Percentiles rank a stretch among this genome's conserved stretches.
phyloP scores from a whole-genome alignment of 208 protist genomes.

The Ichthyophonus hoferi region DNA sequence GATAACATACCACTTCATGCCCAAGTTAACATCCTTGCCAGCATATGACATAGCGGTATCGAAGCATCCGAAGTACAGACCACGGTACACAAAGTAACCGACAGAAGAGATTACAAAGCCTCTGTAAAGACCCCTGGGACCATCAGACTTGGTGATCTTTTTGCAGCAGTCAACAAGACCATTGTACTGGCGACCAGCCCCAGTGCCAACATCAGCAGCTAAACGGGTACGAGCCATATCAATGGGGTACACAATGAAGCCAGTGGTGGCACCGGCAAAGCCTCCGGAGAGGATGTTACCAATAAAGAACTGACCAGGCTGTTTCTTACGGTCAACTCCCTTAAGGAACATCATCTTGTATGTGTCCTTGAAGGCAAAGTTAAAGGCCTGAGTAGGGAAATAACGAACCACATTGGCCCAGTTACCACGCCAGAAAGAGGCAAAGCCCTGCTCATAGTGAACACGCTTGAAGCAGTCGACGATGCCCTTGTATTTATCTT shows the following conservation, averaged over 20 bases:
- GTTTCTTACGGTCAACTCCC: constrained; percentile 67
- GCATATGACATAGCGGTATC: constrained; percentile 61
- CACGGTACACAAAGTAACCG: constrained; percentile 92
- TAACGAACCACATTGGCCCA: constrained; percentile 90
- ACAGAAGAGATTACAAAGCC: constrained; percentile 87
- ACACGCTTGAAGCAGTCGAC: constrained; percentile 85
- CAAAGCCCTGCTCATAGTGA: constrained; percentile 79
- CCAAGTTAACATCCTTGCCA: not conserved
- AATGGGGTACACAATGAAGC: constrained; percentile 90
- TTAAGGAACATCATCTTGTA: constrained; percentile 84
- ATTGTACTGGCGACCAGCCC: constrained; percentile 81
- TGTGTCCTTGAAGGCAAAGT: constrained; percentile 95
- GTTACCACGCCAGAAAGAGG: constrained; percentile 92
- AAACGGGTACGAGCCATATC: constrained; percentile 92
- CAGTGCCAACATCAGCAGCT: constrained; percentile 68
- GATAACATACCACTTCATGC: constrained; percentile 21
- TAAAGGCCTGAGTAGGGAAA: constrained; percentile 94
- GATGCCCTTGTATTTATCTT: constrained; percentile 80
- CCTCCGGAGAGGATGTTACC: constrained; percentile 89
- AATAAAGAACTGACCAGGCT: constrained; percentile 77
- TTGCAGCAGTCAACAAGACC: constrained; percentile 83
- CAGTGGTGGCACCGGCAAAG: constrained; percentile 85
- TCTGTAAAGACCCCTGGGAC: constrained; percentile 77
- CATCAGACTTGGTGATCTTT: constrained; percentile 70
- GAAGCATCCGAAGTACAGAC: constrained; percentile 91